Conservation (phyloP, 306 rosid genomes). For the Cercis canadensis region DNA sequence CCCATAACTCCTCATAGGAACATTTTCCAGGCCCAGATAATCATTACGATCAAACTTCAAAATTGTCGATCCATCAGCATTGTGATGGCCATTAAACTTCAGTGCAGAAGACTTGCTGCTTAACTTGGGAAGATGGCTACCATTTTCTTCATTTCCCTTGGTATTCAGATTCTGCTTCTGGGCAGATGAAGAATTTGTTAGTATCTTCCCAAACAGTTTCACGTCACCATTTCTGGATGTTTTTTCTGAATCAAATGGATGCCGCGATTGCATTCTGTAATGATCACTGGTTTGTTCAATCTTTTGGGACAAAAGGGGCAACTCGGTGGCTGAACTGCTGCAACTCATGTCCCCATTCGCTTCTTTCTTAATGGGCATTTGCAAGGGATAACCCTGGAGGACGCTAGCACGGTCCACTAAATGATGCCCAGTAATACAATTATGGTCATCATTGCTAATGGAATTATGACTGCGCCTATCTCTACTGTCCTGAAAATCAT, state of each 20-base stretch:
- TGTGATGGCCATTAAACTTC: constrained; percentile 53
- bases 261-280: constrained; percentile 36
- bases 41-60: constrained; percentile 60
- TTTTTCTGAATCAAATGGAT: constrained; percentile 65
- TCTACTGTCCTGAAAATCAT: constrained; percentile 48
- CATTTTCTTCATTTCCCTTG: constrained; percentile 57
- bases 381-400: constrained; percentile 61
- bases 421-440: constrained; percentile 36
- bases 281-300: constrained; percentile 43
- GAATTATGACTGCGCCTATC: constrained; percentile 42
- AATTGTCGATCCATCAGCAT: constrained; percentile 54
- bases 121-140: constrained; percentile 43
- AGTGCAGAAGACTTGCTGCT: constrained; percentile 56
- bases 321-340: constrained; percentile 49
- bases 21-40: constrained; percentile 65
- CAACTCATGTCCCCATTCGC: constrained; percentile 52
- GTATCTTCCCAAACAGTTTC: constrained; percentile 90
- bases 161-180: constrained; percentile 52
- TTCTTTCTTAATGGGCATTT: constrained; percentile 50
- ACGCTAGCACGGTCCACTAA: constrained; percentile 49
- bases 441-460: constrained; percentile 49
- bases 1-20: constrained; percentile 61
- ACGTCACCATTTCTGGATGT: constrained; percentile 81
- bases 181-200: constrained; percentile 61
- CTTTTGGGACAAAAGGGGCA: constrained; percentile 59